A percentile compares a stretch with the other conserved stretches of the same genome.
Conservation (phyloP, 331 rosid genomes). For the Spiraea crenata region DNA sequence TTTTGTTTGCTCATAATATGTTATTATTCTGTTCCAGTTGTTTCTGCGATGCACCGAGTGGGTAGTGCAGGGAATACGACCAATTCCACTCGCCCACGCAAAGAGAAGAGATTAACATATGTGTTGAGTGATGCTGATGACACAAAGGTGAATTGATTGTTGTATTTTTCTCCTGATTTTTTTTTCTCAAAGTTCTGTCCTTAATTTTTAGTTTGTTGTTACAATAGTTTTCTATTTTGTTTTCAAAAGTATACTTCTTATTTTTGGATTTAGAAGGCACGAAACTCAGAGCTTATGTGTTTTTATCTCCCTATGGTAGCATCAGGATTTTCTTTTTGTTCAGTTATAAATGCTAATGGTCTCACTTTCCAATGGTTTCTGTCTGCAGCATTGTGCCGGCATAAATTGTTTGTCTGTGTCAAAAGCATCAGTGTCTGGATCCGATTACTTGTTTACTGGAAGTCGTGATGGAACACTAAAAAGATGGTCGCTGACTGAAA, state of each 20-base stretch:
- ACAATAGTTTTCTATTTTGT: background rate
- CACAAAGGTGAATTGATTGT: slow-evolving; percentile 56
- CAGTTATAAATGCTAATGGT: slow-evolving; percentile 10
- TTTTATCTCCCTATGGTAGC: background rate
- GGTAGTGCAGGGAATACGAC: slow-evolving; percentile 88
- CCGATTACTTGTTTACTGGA: slow-evolving; percentile 82
- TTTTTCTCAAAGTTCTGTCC: background rate
- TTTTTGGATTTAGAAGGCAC: background rate
- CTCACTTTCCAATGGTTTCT: slow-evolving; percentile 22
- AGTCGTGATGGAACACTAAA: slow-evolving; percentile 98
- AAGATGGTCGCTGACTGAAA: slow-evolving; percentile 74
- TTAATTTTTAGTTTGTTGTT: slow-evolving; percentile 8
- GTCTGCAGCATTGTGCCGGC: slow-evolving; percentile 92
- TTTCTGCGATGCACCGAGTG: slow-evolving; percentile 94
- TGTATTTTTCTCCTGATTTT: background rate
- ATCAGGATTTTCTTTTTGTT: background rate
- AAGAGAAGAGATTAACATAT: slow-evolving; percentile 90
- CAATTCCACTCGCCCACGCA: slow-evolving; percentile 86
- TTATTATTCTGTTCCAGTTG: slow-evolving; percentile 29
- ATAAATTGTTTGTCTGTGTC: slow-evolving; percentile 78
- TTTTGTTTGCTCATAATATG: background rate
- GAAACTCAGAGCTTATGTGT: background rate
- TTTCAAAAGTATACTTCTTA: background rate
- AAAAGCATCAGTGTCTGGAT: slow-evolving; percentile 51
- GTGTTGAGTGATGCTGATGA: slow-evolving; percentile 81